Base-by-base conservation (phyloP, 148 eudicot genomes). In the Simmondsia chinensis region DNA sequence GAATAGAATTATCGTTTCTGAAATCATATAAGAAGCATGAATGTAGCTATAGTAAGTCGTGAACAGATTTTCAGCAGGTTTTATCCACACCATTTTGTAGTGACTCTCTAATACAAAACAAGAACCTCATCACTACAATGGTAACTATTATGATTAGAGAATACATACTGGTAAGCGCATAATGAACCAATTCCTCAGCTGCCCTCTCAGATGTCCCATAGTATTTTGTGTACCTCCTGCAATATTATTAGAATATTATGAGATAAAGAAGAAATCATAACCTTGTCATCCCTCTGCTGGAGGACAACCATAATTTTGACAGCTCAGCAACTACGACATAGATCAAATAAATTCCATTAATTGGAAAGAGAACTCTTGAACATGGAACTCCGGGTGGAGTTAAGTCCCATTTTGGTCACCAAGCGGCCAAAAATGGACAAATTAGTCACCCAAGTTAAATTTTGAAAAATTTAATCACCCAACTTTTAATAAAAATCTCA, bases 201-300 rank as follows among this genome's bases (percentile, higher is more conserved):
- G 94, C 95, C 34, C 72, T 69, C 51, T 77, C 81, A 27, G 99
- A 86, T 46, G 83, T 85, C 39, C 99, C 99, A 68, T 52, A 91
- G 39, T 76, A 91, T 63, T 75, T 91, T 1, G 97, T 82, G 65
- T 91, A 91, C 64, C 95, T 66, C 88, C 99, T 91, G 74, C 53
- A 71, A 32, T 10, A 47, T 28, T 20, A 35, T 10, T n/a, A 17
- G 17, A 11, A 35, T 17, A 20, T 39, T 37, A 52, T 41, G 26
- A 64, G 34, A 54, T n/a, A 31, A 18, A 47, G 27, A 20, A 9
- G 11, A 7, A 30, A 33, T 20, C n/a, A 29, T 9, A 39, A 25
- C 6, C 13, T 19, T 32, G 5, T 20, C 16, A 20, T 28, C 6
- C 6, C 31, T 28, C 31, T 5, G 5, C 9, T 28, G 31, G 9